Percentiles rank a stretch among this genome's conserved stretches.
Conservation (phyloP, 345 rosid species). For the Streptanthus diversifolius region DNA sequence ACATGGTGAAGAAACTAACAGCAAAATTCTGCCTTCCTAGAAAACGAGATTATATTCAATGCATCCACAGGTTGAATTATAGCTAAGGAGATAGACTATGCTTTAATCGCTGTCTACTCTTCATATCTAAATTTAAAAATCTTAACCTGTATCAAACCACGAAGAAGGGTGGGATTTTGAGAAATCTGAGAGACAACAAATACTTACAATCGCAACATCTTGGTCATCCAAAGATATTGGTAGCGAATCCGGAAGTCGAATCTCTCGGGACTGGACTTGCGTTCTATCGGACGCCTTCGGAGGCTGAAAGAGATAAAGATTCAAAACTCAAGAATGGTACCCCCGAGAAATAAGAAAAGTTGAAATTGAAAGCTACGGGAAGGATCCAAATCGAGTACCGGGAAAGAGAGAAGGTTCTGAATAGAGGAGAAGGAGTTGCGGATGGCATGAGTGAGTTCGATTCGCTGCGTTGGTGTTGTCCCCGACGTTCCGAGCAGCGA, state of each 20-base stretch:
- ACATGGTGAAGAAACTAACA: neutral
- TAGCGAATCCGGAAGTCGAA: conserved; percentile 81
- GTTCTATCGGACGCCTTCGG: conserved; percentile 73
- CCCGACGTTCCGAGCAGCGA: conserved; percentile 62
- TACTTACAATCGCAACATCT: conserved; percentile 80
- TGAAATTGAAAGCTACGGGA: neutral
- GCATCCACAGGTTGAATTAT: neutral
- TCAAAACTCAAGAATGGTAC: neutral
- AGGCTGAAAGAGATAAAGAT: conserved; percentile 41
- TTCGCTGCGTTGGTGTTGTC: conserved; percentile 61
- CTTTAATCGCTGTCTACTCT: neutral
- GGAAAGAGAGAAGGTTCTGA: conserved; percentile 66
- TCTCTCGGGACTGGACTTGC: conserved; percentile 76
- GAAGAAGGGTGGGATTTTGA: neutral
- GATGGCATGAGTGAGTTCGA: conserved; percentile 76
- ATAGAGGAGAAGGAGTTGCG: conserved; percentile 63
- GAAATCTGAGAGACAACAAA: neutral
- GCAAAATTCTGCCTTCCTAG: neutral
- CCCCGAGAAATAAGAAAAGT: neutral
- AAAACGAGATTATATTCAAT: neutral
- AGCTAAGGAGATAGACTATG: neutral
- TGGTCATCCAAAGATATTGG: conserved; percentile 83
- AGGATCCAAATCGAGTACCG: conserved; percentile 36
- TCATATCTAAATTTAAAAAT: neutral
- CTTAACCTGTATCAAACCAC: too few species aligned